These are phyloP conservation scores for Pichia sp. DNA, from an alignment of 1,139 yeast species.

Conservation along the genomic window DNA sequence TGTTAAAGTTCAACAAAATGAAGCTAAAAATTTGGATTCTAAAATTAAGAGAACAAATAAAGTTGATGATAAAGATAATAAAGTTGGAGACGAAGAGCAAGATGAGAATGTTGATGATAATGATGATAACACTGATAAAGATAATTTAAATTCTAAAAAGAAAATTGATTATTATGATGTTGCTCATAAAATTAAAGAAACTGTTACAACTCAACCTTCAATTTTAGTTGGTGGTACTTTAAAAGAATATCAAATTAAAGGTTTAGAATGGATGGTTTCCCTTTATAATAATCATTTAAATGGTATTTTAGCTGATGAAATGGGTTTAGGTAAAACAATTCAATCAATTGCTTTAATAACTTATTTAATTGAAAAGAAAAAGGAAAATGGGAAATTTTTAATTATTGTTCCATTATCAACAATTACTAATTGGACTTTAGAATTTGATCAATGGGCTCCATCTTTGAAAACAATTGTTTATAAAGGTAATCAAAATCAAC, in stretches of 20 bases:
- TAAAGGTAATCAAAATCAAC: constrained; percentile 67
- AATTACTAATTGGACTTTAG: constrained; percentile 76
- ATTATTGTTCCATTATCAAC: constrained; percentile 83
- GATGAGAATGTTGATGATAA: constrained; percentile 3
- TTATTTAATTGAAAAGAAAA: constrained; percentile 62
- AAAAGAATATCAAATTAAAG: constrained; percentile 90
- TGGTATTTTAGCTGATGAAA: constrained; percentile 92
- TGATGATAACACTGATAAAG: constrained; percentile 25
- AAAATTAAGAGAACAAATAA: constrained; percentile 19
- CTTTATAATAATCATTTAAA: constrained; percentile 85
- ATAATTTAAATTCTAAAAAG: constrained; percentile 42
- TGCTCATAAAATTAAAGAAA: constrained; percentile 68
- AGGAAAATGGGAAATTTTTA: constrained; percentile 61
- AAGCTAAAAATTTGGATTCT: constrained; percentile 33
- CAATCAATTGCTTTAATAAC: constrained; percentile 76
- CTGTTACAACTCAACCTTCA: constrained; percentile 54
- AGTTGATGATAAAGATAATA: constrained; percentile 9
- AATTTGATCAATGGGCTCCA: constrained; percentile 88
- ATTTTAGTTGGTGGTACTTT: constrained; percentile 78
- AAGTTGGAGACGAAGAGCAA: constrained; percentile 19
- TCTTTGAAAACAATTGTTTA: constrained; percentile 57
- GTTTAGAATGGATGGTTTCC: constrained; percentile 98
- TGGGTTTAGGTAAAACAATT: constrained; percentile 88
- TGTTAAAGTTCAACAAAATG: constrained; percentile 66
- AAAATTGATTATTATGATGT: constrained; percentile 72